These are phyloP conservation scores for Bullera alba DNA, from an alignment of 768 basidiomycete species.

Conservation along the genomic window DNA sequence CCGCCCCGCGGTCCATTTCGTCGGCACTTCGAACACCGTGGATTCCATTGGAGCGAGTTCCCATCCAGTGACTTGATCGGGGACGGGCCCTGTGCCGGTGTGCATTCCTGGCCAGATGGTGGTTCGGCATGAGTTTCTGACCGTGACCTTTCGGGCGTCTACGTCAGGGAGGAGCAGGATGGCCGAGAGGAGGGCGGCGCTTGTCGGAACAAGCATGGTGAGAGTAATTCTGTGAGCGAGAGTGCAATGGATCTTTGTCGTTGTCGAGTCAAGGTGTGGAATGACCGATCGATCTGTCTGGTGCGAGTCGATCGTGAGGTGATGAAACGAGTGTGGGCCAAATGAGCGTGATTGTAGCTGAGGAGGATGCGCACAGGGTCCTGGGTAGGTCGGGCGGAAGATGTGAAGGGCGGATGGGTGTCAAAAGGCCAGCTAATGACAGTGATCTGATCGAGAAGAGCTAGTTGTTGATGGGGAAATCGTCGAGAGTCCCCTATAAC, in stretches of 20 bases:
- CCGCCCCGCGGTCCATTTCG: slow-evolving; percentile 18
- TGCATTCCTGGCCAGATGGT: slow-evolving; percentile 23
- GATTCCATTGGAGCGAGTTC: slow-evolving; percentile 4
- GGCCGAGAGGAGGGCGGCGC: not conserved
- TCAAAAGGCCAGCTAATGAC: no score
- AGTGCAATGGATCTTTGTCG: not conserved
- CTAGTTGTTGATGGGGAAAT: no score
- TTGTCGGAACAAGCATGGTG: not conserved
- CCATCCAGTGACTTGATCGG: slow-evolving; percentile 21
- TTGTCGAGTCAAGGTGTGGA: slow-evolving; percentile 6
- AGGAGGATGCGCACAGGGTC: slow-evolving; percentile 4
- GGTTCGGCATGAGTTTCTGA: slow-evolving; percentile 14
- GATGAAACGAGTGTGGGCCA: not conserved
- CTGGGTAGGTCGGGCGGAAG: no score
- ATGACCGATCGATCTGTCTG: not conserved
- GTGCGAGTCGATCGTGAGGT: no score
- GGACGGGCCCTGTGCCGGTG: slow-evolving; percentile 1
- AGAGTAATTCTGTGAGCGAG: not conserved
- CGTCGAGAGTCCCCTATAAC: no score
- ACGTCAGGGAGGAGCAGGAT: not conserved
- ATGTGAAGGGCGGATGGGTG: no score
- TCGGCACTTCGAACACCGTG: slow-evolving; percentile 6
- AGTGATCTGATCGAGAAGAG: no score
- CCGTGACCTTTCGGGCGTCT: slow-evolving; percentile 15
- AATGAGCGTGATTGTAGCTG: not conserved